These are phyloP conservation scores for Phialophora expanda DNA, from an alignment of 2,329 filamentous ascomycete species.

Conservation along the genomic window DNA sequence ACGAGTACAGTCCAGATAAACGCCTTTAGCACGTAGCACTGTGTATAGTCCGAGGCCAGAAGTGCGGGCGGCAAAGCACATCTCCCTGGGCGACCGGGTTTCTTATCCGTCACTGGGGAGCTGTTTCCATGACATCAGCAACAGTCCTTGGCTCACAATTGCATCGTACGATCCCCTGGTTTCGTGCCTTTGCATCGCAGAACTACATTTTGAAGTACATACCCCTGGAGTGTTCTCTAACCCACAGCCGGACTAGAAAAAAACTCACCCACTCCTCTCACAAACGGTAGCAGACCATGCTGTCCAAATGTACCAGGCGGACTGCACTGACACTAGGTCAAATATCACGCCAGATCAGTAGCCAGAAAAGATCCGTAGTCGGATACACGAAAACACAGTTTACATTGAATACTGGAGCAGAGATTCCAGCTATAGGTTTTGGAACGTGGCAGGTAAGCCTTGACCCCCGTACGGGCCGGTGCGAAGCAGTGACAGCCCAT, in stretches of 20 bases:
- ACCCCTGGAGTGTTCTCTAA: neutral
- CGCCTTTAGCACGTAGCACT: too few relatives aligned
- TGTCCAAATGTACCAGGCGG: conserved; percentile 18
- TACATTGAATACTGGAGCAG: conserved; percentile 53
- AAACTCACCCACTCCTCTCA: neutral
- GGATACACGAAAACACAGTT: conserved; percentile 34
- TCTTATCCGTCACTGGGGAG: neutral
- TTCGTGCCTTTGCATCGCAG: neutral
- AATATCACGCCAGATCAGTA: conserved; percentile 25
- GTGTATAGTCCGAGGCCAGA: neutral
- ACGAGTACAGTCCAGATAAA: neutral
- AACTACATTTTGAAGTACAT: neutral
- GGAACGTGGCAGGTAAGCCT: conserved; percentile 55
- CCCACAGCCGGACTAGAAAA: neutral
- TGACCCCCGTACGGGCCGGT: neutral
- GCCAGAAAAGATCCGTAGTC: conserved; percentile 29
- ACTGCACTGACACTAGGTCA: conserved; percentile 22
- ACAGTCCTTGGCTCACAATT: neutral
- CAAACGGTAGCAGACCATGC: conserved; percentile 15
- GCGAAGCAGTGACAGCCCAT: neutral
- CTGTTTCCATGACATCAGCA: neutral
- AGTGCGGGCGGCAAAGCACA: neutral
- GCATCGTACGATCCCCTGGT: too few relatives aligned
- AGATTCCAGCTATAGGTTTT: conserved; percentile 57
- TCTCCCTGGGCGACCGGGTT: neutral